Evolutionary conservation across 441 rosid species (phyloP), one percentile per base, ranked within the genome.

Genomic region (Gossypium laxum): DNA sequence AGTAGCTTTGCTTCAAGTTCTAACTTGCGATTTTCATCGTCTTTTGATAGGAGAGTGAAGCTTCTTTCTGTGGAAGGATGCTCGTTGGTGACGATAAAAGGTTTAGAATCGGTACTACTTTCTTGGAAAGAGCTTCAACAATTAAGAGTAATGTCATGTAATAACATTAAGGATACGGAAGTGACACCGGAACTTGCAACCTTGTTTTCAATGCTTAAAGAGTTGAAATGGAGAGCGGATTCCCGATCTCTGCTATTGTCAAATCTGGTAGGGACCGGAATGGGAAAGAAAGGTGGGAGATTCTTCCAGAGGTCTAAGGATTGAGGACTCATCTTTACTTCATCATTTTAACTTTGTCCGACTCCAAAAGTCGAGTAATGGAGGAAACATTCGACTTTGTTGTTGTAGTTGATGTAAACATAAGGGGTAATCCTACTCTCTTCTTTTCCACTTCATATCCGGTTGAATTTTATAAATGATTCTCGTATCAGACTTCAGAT

Each of bases 211-310:
- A 73, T 68, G 67, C 85, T 91, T 38, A 89, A 86, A 84, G 97
- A 89, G 82, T 79, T 89, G 78, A 91, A 85, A 72, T 91, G 97
- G 97, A 79, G 91, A 72, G 95, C 95, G 3, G 92, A 89, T 56
- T 80, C 92, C 28, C 82, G 81, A 22, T 86, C 88, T 70, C 78
- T 88, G 18, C 88, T 89, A 3, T 79, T 84, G 8, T 57, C 88
- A 41, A 79, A 81, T 78, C 89, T 91, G 21, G 78, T 65, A 3
- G 92, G 89, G 62, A 83, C 87, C 2, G 91, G 89, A 38, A 74
- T 91, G 82, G 88, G 97, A 72, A 84, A 77, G 58, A 86, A 82
- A 80, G 97, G 95, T 51, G 81, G 84, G 66, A 88, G 83, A 69
- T 88, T 88, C 74, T 85, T 91, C 82, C 82, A 75, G 79, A 79